A percentile compares a stretch with the other conserved stretches of the same genome.
phyloP scores from a whole-genome alignment of 371 early-diverging fungal species.

The Actinomucor elegans region DNA sequence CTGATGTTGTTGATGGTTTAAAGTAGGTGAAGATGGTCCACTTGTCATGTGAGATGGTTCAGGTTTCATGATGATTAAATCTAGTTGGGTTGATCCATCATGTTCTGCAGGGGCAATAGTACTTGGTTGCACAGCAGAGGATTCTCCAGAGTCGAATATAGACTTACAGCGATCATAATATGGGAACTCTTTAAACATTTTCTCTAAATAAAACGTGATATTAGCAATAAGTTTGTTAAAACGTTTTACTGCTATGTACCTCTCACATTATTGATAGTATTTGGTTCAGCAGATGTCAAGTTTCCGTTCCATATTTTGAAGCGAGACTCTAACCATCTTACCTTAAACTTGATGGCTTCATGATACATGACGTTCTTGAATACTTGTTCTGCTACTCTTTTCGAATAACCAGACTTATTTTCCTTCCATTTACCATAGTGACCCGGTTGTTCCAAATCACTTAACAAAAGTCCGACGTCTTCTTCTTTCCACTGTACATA shows the following conservation, averaged over 20 bases:
- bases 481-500: slow-evolving; percentile 38
- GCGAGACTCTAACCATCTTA: slow-evolving; percentile 37
- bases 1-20: background rate
- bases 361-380: slow-evolving; percentile 34
- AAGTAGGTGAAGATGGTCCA: background rate
- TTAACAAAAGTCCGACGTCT: slow-evolving; percentile 29
- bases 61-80: slow-evolving; percentile 1
- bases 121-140: slow-evolving; percentile 1
- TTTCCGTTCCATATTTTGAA: slow-evolving; percentile 23
- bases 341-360: slow-evolving; percentile 44
- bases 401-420: slow-evolving; percentile 38
- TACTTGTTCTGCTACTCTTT: slow-evolving; percentile 32
- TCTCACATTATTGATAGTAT: slow-evolving; percentile 1
- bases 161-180: slow-evolving; percentile 34
- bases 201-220: slow-evolving; percentile 14
- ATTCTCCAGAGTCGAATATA: slow-evolving; percentile 12
- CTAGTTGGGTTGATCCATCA: background rate
- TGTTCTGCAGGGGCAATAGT: slow-evolving; percentile 8
- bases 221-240: background rate
- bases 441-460: slow-evolving; percentile 31
- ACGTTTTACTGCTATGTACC: slow-evolving; percentile 1
- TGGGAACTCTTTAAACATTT: slow-evolving; percentile 37
- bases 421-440: slow-evolving; percentile 36
- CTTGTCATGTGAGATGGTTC: background rate
- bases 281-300: slow-evolving; percentile 15